phyloP scores from a whole-genome alignment of 139 green algal species.

The Eudorina sp. region DNA sequence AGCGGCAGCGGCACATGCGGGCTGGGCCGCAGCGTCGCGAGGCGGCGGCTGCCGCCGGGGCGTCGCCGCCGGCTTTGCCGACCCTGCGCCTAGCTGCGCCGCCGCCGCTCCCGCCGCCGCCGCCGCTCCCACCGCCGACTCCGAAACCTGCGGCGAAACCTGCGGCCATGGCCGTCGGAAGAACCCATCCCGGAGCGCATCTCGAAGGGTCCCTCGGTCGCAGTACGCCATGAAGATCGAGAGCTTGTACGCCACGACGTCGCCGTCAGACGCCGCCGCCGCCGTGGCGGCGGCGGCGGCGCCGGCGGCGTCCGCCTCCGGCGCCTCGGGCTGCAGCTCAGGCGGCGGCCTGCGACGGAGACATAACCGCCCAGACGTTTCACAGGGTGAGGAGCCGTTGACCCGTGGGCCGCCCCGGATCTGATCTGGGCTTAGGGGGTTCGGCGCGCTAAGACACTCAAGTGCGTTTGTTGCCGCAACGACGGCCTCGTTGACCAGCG shows the following conservation, averaged over 20 bases:
- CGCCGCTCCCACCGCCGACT: too few species aligned
- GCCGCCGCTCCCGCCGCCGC: not conserved
- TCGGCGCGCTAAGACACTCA: too few species aligned
- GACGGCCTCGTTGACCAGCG: too few species aligned
- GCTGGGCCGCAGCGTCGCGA: not conserved
- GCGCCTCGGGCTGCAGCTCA: too few species aligned
- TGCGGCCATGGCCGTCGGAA: constrained; percentile 4
- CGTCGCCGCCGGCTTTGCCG: not conserved
- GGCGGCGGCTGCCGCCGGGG: not conserved
- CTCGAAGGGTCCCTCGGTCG: constrained; percentile 28
- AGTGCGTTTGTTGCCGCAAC: too few species aligned
- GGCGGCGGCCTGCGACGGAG: too few species aligned
- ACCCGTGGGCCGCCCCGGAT: too few species aligned
- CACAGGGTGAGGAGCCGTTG: too few species aligned
- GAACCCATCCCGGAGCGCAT: not conserved
- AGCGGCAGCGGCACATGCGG: not conserved
- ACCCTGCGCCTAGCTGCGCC: not conserved
- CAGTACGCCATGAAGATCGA: constrained; percentile 41
- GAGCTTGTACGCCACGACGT: constrained; percentile 24
- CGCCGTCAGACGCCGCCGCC: not conserved
- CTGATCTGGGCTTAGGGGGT: too few species aligned
- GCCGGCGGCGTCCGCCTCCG: not conserved
- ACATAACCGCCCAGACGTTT: too few species aligned
- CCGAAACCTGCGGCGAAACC: not conserved
- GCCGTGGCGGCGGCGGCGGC: not conserved